Percentiles rank a stretch among this genome's conserved stretches.
Conservation (phyloP, 345 rosid species). For the Eutrema heterophyllum region DNA sequence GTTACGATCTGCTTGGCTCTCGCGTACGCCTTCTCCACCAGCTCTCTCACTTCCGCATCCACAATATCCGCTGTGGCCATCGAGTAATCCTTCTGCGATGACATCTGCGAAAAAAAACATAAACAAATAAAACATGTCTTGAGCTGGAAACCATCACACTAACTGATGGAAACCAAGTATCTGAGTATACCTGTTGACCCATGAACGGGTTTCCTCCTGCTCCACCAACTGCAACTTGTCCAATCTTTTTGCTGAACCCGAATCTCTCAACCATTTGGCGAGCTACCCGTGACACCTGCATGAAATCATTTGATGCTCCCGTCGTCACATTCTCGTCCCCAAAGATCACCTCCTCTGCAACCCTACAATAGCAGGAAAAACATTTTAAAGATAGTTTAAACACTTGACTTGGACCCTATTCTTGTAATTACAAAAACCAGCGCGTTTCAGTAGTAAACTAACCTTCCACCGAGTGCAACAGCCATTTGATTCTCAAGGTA, state of each 20-base stretch:
- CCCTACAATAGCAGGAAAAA: conserved; percentile 35
- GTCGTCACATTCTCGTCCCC: conserved; percentile 93
- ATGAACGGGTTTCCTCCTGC: conserved; percentile 96
- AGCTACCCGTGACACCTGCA: conserved; percentile 99
- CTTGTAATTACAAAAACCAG: neutral
- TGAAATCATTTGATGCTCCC: conserved; percentile 97
- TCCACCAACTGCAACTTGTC: conserved; percentile 92
- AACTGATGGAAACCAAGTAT: neutral
- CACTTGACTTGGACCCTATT: neutral
- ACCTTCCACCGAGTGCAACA: conserved; percentile 99
- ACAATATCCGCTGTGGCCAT: conserved; percentile 97
- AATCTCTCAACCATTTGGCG: conserved; percentile 99
- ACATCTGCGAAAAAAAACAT: conserved; percentile 48
- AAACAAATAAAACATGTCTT: neutral
- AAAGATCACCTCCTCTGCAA: conserved; percentile 95
- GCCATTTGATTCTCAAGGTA: conserved; percentile 99
- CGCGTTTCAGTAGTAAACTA: conserved; percentile 2
- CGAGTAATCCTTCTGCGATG: conserved; percentile 93
- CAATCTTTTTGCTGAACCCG: conserved; percentile 96
- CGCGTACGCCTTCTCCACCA: conserved; percentile 69
- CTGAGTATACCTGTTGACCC: conserved; percentile 49
- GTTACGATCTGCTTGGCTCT: conserved; percentile 69
- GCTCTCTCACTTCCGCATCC: conserved; percentile 86
- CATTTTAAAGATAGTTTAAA: neutral
- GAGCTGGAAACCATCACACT: neutral